Conservation (phyloP, 2,329 filamentous ascomycete species). For the Periconia sp. region DNA sequence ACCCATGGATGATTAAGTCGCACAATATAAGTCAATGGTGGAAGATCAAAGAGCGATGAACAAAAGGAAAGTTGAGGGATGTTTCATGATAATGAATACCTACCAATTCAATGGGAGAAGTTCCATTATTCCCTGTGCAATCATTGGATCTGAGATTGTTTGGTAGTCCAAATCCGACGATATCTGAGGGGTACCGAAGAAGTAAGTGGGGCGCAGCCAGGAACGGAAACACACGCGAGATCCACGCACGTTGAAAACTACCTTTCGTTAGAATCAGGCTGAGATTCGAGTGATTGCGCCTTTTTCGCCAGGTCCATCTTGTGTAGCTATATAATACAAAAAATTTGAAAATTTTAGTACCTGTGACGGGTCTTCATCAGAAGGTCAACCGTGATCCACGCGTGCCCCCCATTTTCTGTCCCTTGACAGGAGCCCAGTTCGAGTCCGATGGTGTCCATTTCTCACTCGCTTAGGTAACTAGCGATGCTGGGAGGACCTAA, state of each 20-base stretch:
- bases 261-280: too few species aligned
- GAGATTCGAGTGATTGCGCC: too few species aligned
- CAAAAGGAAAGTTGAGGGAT: too few species aligned
- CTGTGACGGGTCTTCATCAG: conserved; percentile 41
- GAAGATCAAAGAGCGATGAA: too few species aligned
- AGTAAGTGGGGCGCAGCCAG: background rate
- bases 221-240: too few species aligned
- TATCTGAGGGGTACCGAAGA: background rate
- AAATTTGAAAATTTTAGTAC: conserved; percentile 15
- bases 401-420: conserved; percentile 26
- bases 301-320: too few species aligned
- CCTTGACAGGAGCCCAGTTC: conserved; percentile 45
- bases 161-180: background rate
- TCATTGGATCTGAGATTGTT: background rate
- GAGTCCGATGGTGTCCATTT: conserved; percentile 43
- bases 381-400: conserved; percentile 39
- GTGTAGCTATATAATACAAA: background rate
- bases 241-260: too few species aligned
- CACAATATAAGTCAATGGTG: background rate
- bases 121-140: background rate
- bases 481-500: conserved; percentile 46
- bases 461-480: conserved; percentile 45
- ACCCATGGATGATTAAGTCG: background rate
- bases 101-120: background rate
- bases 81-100: too few species aligned